phyloP scores from a whole-genome alignment of 257 asterid species.

The Fraxinus quadrangulata region DNA sequence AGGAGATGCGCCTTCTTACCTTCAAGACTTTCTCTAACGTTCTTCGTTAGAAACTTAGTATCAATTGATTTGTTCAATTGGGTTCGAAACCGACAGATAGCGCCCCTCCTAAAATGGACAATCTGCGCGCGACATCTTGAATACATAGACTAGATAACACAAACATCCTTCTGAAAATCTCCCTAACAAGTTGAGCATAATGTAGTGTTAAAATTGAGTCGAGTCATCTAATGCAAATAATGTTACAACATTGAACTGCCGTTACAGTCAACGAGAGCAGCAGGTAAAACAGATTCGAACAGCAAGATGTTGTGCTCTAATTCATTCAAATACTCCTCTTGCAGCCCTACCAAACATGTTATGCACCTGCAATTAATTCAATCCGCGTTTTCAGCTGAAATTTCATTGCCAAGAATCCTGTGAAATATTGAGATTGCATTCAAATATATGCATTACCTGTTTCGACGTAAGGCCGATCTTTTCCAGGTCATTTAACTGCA shows the following conservation, averaged over 20 bases:
- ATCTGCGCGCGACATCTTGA: no score
- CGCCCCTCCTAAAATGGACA: no score
- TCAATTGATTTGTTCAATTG: no score
- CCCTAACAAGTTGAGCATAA: no score
- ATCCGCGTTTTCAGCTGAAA: background rate
- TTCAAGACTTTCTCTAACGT: no score
- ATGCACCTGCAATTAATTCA: conserved; percentile 49
- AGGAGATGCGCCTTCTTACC: no score
- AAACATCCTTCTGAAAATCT: no score
- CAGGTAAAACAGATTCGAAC: background rate
- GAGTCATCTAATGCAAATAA: background rate
- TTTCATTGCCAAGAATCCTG: background rate
- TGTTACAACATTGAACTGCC: background rate
- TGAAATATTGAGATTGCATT: background rate
- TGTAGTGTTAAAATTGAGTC: no score
- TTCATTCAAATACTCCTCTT: conserved; percentile 52
- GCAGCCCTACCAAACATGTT: conserved; percentile 84
- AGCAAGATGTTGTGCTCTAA: conserved; percentile 33
- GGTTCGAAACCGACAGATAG: no score
- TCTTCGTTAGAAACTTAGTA: no score
- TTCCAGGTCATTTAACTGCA: conserved; percentile 77
- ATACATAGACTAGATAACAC: no score
- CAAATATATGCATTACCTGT: conserved; percentile 53
- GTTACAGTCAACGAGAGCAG: background rate
- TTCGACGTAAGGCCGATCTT: conserved; percentile 78